Evolutionary conservation across 371 early-diverging fungal genomes (phyloP), one percentile per base, ranked within the genome.

Genomic region (Batrachochytrium dendrobatidis): DNA sequence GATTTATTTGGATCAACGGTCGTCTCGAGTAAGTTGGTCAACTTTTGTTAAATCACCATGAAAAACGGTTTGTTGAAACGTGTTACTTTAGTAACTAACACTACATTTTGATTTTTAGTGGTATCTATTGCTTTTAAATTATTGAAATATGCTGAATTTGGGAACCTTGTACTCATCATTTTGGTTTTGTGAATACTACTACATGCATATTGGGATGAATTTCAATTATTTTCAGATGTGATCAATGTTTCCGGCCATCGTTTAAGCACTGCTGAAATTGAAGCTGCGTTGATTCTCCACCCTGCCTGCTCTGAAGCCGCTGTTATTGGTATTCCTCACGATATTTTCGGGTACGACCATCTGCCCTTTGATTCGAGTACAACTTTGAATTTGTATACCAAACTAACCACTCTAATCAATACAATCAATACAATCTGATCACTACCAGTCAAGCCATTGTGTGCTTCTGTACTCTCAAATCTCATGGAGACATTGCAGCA

Each of bases 191-290:
- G n/a, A n/a, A n/a, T n/a, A n/a, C n/a, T n/a, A n/a, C n/a, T n/a
- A n/a, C n/a, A n/a, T n/a, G n/a, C n/a, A n/a, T n/a, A n/a, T n/a
- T n/a, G 18, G n/a, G 5, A 12, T 31, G 34, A 2, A 57, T 31
- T n/a, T 26, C 51, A 32, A 39, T 39, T 15, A 15, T 20, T 39
- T 18, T 22, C 17, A 22, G 84, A 99, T 73, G 97, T 98, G 31
- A 93, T 97, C 73, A 98, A 98, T 77, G 95, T 98, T 10, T 86
- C 93, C 20, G 99, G 99, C 12, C 99, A 99, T 76, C 86, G 99
- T 53, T 71, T 99, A 58, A 87, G 88, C 48, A 98, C 99, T 0
- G 88, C 96, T 35, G 98, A 98, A 79, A 89, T 99, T 55, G 75
- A 77, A 53, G 64, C 64, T 15, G 74, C 72, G 1, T 60, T 72